A percentile compares a stretch with the other conserved stretches of the same genome.
Conservation (phyloP, 2,329 filamentous ascomycete species). For the Aspergillus pseudoviridinutans region DNA sequence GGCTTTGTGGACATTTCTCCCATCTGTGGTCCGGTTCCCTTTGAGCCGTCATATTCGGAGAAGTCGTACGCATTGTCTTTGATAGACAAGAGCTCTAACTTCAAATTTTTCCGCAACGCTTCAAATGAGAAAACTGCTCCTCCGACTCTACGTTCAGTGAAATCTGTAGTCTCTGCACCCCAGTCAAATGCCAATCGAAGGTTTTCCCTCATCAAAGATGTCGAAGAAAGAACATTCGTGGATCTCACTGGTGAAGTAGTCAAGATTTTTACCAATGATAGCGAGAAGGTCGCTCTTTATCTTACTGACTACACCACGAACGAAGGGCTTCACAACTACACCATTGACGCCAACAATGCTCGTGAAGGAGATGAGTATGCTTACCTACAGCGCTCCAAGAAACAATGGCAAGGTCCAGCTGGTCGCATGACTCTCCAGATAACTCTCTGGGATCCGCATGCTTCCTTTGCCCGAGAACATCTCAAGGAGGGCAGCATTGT, state of each 20-base stretch:
- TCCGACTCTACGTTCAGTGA: conserved; percentile 2
- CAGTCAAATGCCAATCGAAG: conserved; percentile 8
- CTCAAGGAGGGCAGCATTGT: conserved; percentile 62
- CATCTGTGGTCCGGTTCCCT: conserved; percentile 25
- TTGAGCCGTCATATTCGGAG: conserved; percentile 25
- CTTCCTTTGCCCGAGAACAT: conserved; percentile 51
- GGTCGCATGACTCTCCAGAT: conserved; percentile 70
- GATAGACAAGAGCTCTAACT: conserved; percentile 16
- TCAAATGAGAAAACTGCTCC: background rate
- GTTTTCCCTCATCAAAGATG: conserved; percentile 63
- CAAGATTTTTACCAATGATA: conserved; percentile 45
- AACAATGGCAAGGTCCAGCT: conserved; percentile 66
- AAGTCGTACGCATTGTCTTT: conserved; percentile 25
- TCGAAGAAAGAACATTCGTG: conserved; percentile 55
- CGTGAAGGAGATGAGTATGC: conserved; percentile 54
- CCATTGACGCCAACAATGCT: conserved; percentile 31
- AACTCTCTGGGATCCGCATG: conserved; percentile 67
- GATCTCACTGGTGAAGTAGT: conserved; percentile 72
- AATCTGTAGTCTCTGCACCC: conserved; percentile 6
- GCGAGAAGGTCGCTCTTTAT: conserved; percentile 59
- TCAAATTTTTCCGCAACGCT: conserved; percentile 9
- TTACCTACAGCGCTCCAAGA: conserved; percentile 44
- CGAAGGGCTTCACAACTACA: conserved; percentile 55
- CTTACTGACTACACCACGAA: conserved; percentile 82
- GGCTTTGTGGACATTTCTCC: conserved; percentile 18